phyloP scores from a whole-genome alignment of 495 filamentous ascomycete species.

The Neurospora sp. region DNA sequence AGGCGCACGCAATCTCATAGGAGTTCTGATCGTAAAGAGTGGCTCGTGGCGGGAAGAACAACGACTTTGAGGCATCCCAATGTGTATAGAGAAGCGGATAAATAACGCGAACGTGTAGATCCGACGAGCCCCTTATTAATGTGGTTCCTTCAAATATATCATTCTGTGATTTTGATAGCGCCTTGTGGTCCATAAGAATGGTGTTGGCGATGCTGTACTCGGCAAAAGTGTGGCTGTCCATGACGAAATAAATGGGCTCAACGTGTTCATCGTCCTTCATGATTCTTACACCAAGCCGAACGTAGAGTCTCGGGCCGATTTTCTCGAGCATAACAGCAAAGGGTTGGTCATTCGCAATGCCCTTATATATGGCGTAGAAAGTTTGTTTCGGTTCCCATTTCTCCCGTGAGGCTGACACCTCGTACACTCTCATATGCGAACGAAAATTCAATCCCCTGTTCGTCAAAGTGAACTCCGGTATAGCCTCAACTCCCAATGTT shows the following conservation, averaged over 20 bases:
- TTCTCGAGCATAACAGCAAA: background rate
- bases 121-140: background rate
- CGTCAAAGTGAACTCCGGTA: background rate
- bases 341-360: fast-evolving
- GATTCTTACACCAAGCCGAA: background rate
- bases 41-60: background rate
- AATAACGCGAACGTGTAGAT: no score
- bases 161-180: fast-evolving
- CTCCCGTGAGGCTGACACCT: no score
- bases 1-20: background rate
- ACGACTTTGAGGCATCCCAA: background rate
- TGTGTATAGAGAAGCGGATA: background rate
- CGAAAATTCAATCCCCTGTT: background rate
- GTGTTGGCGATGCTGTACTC: background rate
- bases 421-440: no score
- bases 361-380: background rate
- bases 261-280: no score
- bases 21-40: no score
- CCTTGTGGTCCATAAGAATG: background rate
- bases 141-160: fast-evolving
- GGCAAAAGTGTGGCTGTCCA: no score
- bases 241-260: no score
- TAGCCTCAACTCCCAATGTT: no score
- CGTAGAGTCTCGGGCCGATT: background rate
- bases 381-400: no score